Evolutionary conservation across 2,329 filamentous ascomycete species (phyloP), one percentile per base, ranked within the genome.

Genomic region (Verticillium nubilum): DNA sequence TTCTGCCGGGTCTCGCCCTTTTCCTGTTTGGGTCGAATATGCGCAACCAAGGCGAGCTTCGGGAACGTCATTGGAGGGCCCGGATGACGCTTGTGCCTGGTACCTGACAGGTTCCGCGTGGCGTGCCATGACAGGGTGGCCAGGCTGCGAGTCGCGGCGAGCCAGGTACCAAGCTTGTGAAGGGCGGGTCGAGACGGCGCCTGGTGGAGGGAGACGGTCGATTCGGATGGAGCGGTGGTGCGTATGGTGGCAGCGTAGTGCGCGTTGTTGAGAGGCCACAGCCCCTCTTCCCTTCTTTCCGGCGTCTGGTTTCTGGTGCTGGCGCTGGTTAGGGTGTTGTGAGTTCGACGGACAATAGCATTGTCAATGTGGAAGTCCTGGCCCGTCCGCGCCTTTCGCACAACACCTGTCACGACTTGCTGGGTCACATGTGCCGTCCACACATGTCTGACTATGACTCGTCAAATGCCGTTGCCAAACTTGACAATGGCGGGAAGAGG

Each of bases 81-180:
- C 58, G 31, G 58, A 63, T 59, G 54, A 66, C 65, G 63, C 61
- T 64, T 57, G 72, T 72, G 66, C 71, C 73, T 72, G 73, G 75
- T 77, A 72, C 75, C 75, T 77, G 73, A 70, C 73, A 73, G 68
- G 60, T 64, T 67, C 71, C 72, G 76, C 75, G 72, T 76, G 74
- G 72, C 68, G 64, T 63, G 66, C 68, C 67, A 66, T 74, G 67
- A 74, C 70, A 74, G 73, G 73, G 68, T 65, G 37, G n/a, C 19
- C 37, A 47, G 37, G n/a, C 37, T 47, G 37, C 37, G 37, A 47
- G 37, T 47, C 37, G 37, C 37, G 37, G 37, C n/a, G 37, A 7
- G 37, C 37, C 37, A 47, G 37, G 37, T 19, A 47, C n/a, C 33
- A 47, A 19, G 37, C 19, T 47, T 23, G 37, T 47, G 37, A 25